Evolutionary conservation across 345 rosid genomes (phyloP).

Genomic region (Melaleuca quinquenervia): DNA sequence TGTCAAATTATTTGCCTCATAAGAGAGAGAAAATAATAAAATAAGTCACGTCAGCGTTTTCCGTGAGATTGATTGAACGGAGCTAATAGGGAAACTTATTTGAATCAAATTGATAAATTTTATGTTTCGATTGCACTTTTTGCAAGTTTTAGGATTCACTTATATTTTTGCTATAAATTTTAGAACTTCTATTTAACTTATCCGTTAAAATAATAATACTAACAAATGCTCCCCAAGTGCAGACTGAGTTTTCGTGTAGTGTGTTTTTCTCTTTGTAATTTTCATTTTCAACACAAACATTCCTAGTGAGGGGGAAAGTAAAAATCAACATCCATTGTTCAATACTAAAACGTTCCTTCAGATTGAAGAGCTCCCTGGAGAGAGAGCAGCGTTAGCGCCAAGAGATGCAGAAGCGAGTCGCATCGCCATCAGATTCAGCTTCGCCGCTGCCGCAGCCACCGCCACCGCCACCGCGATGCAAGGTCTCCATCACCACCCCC

Average conservation of each 20-base stretch:
- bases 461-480: slow-evolving; percentile 17
- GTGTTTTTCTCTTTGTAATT: background rate
- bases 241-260: background rate
- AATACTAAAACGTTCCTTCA: background rate
- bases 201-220: background rate
- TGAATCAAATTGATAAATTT: no score
- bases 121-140: no score
- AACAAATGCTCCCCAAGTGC: background rate
- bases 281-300: background rate
- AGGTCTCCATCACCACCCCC: slow-evolving; percentile 48
- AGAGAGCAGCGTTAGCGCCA: background rate
- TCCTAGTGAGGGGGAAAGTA: background rate
- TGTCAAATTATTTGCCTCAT: no score
- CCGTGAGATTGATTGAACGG: no score
- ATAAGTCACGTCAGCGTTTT: no score
- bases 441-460: background rate
- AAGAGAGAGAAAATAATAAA: no score
- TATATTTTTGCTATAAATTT: no score
- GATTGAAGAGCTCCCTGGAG: background rate
- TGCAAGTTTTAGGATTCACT: no score
- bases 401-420: background rate
- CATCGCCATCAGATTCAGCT: background rate
- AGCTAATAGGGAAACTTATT: no score
- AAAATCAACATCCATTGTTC: no score
- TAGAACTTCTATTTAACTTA: no score